Evolutionary conservation across 164 flowering plant genomes (phyloP), one percentile per base, ranked within the genome.

Genomic region (Kalanchoe fedtschenkoi): DNA sequence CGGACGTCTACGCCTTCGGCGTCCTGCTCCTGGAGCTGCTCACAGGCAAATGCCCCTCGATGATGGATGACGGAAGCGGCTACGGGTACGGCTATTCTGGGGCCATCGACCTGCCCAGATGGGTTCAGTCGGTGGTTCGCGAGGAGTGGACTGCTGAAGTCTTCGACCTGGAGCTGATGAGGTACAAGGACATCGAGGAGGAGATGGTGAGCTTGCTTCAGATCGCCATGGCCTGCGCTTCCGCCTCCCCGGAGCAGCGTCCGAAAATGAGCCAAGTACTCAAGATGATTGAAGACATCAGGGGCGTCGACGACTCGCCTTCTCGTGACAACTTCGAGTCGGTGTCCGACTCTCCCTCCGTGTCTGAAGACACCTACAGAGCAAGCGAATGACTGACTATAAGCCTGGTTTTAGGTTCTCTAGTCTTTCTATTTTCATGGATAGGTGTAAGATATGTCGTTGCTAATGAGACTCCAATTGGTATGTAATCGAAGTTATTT

Each of bases 101-200:
- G 37, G 69, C 62, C 2, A 66, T 85, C 22, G 93, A 91, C 56
- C 70, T 91, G 51, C 91, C 91, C 0, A 69, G 89, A 69, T 88
- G 96, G 96, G 97, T 88, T 30, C 97, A 86, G 69, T 86, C 91
- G 0, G 97, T 88, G 58, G 97, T 91, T 63, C 79, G 96, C 68
- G 97, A 91, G 72, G 97, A 91, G 61, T 91, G 97, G 97, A 91
- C 97, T 34, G 89, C 97, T 3, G 97, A 91, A 81, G 96, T 91
- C 32, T 91, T 91, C 39, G 96, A 91, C 72, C 51, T 88, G 80
- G 97, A 91, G 83, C 73, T 91, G 55, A 85, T 88, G 97, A 81
- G 89, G 80, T 88, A 86, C 61, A 86, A 83, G 72, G 91, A 81
- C 61, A 83, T 86, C 2, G 93, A 91, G 65, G 93, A 91, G 73